Evolutionary conservation across 495 filamentous ascomycete species (phyloP).

Genomic region (Thermochaetoides thermophila): DNA sequence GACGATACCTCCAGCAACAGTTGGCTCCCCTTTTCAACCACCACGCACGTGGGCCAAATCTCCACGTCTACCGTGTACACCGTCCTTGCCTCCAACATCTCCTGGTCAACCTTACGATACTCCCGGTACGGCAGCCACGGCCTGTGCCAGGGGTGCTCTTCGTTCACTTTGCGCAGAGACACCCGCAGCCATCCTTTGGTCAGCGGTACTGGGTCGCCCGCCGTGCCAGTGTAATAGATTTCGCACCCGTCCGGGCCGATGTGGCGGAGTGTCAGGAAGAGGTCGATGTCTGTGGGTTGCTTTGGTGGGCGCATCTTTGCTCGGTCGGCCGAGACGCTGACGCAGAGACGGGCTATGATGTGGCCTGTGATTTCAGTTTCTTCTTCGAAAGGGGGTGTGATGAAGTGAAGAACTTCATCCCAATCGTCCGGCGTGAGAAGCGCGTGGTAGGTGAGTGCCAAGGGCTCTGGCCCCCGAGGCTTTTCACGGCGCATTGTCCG

Average conservation of each 20-base stretch:
- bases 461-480: conserved; percentile 6
- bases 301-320: neutral
- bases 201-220: conserved; percentile 32
- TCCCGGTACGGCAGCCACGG: conserved; percentile 42
- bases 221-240: conserved; percentile 48
- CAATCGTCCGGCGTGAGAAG: conserved; percentile 36
- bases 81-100: conserved; percentile 37
- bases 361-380: conserved; percentile 56
- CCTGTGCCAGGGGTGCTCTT: conserved; percentile 29
- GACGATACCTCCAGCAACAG: conserved; percentile 43
- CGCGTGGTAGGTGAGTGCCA: conserved; percentile 38
- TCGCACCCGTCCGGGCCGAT: conserved; percentile 40
- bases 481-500: conserved; percentile 17
- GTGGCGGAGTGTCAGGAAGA: conserved; percentile 50
- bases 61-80: conserved; percentile 52
- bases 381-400: conserved; percentile 34
- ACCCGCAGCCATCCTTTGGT: conserved; percentile 45
- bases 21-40: conserved; percentile 38
- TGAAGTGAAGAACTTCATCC: conserved; percentile 37
- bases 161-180: conserved; percentile 37
- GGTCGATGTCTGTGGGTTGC: conserved; percentile 40
- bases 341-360: conserved; percentile 43
- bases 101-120: conserved; percentile 43
- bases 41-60: conserved; percentile 54
- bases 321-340: conserved; percentile 34